phyloP scores from a whole-genome alignment of 108 stramenopile species.

The Cylindrotheca closterium region DNA sequence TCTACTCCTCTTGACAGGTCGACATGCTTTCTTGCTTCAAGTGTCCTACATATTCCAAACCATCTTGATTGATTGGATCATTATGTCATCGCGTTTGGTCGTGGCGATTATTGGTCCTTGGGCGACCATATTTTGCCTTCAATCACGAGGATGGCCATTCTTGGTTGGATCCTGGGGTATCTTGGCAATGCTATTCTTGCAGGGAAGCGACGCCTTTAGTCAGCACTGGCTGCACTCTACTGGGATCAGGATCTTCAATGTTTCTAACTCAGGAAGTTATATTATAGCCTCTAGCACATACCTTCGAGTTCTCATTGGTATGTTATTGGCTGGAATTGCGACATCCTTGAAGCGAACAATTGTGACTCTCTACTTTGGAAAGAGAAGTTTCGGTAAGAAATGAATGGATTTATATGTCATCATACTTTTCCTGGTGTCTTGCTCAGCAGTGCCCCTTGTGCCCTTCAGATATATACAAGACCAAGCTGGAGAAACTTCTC shows the following conservation, averaged over 20 bases:
- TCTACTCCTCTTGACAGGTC: slow-evolving; percentile 21
- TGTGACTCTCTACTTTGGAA: slow-evolving; percentile 63
- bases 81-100: slow-evolving; percentile 31
- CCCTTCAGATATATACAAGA: slow-evolving; percentile 39
- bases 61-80: slow-evolving; percentile 48
- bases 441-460: not conserved
- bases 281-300: slow-evolving; percentile 56
- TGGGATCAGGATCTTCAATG: slow-evolving; percentile 47
- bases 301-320: slow-evolving; percentile 49
- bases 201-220: slow-evolving; percentile 40
- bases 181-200: slow-evolving; percentile 56
- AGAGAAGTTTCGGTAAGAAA: slow-evolving; percentile 42
- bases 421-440: slow-evolving; percentile 1
- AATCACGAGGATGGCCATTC: slow-evolving; percentile 83
- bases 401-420: too few relatives aligned
- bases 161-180: slow-evolving; percentile 55
- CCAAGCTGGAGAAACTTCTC: slow-evolving; percentile 48
- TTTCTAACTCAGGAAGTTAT: slow-evolving; percentile 44
- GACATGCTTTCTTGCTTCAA: slow-evolving; percentile 57
- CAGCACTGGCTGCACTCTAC: slow-evolving; percentile 69
- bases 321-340: slow-evolving; percentile 62
- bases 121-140: slow-evolving; percentile 61
- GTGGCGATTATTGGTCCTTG: slow-evolving; percentile 66
- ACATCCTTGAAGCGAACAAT: slow-evolving; percentile 63
- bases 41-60: slow-evolving; percentile 52